Base-by-base conservation (phyloP, 2,329 filamentous ascomycete species). In the Fusarium dimerum region DNA sequence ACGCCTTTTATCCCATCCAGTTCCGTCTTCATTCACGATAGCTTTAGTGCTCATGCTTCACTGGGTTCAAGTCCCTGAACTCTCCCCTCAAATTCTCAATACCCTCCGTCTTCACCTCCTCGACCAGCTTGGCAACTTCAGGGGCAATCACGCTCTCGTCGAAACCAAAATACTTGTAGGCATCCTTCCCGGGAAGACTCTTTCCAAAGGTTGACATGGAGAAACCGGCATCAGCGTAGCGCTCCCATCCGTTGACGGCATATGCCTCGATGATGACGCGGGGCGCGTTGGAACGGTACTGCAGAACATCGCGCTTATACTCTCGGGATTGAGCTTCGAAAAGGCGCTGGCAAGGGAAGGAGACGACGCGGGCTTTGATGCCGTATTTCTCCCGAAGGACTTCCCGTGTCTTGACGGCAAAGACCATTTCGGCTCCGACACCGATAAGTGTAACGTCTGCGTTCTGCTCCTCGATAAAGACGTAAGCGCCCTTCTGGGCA, bases 241-340 rank as follows among this genome's bases (percentile, higher is more conserved):
- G 67, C 68, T 85, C 83, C 82, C 82, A 85, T 1, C 81, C 80
- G 52, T 80, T 79, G 2, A 76, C 72, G 2, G 78, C 75, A 62
- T 83, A 85, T 1, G 82, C 79, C 67, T 87, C 84, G 41, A 87
- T 80, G 5, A 85, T 79, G 15, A 87, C 78, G 1, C 74, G 68
- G 0, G 80, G 78, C 2, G 75, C 70, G 41, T 73, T 72, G 58
- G 73, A 70, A 29, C 72, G 70, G 48, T 68, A 68, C 43, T 68
- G 68, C 43, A 85, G 68, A 1, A 78, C 74, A 2, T 74, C 59
- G 1, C 76, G 72, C 57, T 75, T 71, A 54, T 81, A 82, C 52
- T 73, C 72, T 4, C 69, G 55, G 1, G 73, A 50, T 56, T 81
- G 76, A 8, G 58, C 52, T 39, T 77, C 70, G 53, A 78, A 78